These are phyloP conservation scores for Plasmopara viticola DNA, from an alignment of 352 stramenopile species.

Conservation along the genomic window DNA sequence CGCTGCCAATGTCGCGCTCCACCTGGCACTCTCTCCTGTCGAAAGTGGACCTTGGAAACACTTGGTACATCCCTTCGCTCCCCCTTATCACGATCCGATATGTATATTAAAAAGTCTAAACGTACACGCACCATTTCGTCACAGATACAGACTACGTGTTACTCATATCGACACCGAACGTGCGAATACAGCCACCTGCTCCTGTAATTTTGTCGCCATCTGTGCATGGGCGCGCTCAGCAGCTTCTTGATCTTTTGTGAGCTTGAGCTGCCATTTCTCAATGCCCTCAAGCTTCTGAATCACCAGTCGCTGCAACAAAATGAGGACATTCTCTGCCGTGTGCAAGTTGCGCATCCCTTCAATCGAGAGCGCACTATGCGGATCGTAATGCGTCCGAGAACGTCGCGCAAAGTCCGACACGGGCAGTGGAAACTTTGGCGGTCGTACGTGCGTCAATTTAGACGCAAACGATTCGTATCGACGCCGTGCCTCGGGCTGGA, in stretches of 20 bases:
- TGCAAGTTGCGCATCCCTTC: conserved; percentile 77
- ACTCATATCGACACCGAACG: conserved; percentile 53
- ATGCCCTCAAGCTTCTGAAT: conserved; percentile 80
- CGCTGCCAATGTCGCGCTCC: conserved; percentile 12
- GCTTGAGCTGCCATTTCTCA: conserved; percentile 64
- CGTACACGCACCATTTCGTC: conserved; percentile 22
- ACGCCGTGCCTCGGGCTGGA: conserved; percentile 70
- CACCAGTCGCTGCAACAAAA: conserved; percentile 75
- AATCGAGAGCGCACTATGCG: conserved; percentile 50
- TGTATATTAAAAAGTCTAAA: conserved; percentile 29
- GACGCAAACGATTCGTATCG: conserved; percentile 65
- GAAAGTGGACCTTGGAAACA: conserved; percentile 23
- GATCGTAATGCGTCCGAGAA: conserved; percentile 44
- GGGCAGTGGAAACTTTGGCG: conserved; percentile 58
- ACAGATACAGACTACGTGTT: conserved; percentile 24
- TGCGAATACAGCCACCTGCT: conserved; percentile 57
- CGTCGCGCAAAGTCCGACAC: conserved; percentile 55
- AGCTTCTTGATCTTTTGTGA: conserved; percentile 52
- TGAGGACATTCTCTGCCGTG: conserved; percentile 70
- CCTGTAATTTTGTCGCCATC: conserved; percentile 60
- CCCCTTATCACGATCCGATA: conserved; percentile 15
- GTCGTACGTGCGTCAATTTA: conserved; percentile 38
- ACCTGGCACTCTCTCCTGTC: conserved; percentile 27
- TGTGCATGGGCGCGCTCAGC: conserved; percentile 51
- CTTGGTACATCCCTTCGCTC: conserved; percentile 10